Percentiles rank a stretch among this genome's conserved stretches.
Evolutionary conservation across 73 alveolate species (phyloP).

Genomic region (Paraurostyla sp.): DNA sequence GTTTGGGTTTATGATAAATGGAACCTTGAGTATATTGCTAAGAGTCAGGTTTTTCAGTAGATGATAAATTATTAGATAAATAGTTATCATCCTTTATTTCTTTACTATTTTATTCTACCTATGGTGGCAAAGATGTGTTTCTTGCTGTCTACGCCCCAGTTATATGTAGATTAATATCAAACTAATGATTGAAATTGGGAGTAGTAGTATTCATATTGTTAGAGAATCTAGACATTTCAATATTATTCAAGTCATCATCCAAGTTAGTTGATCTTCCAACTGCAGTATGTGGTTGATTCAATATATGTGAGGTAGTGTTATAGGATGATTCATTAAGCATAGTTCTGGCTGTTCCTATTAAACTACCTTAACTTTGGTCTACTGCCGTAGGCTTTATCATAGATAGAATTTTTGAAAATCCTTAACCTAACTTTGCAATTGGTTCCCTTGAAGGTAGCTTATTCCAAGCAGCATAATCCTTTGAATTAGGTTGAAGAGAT

Average conservation of each 20-base stretch:
- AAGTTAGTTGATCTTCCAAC: neutral
- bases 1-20: neutral
- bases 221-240: slow-evolving; percentile 26
- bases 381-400: slow-evolving; percentile 83
- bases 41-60: too few relatives aligned
- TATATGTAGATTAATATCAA: slow-evolving; percentile 1
- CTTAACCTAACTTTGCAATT: slow-evolving; percentile 91
- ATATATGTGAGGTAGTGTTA: too few relatives aligned
- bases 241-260: neutral
- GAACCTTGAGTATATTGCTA: too few relatives aligned
- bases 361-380: neutral
- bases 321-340: slow-evolving; percentile 9
- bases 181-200: slow-evolving; percentile 1
- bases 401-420: slow-evolving; percentile 93
- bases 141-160: slow-evolving; percentile 38
- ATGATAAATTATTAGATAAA: too few relatives aligned
- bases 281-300: neutral
- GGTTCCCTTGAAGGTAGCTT: slow-evolving; percentile 92
- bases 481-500: neutral
- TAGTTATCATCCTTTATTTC: neutral
- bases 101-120: neutral
- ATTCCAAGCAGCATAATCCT: slow-evolving; percentile 90
- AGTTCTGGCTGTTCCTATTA: slow-evolving; percentile 23
- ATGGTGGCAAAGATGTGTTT: slow-evolving; percentile 1
- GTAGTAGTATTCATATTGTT: slow-evolving; percentile 15